Evolutionary conservation across 202 grass and related monocot genomes (phyloP).

Genomic region (Zizania palustris): DNA sequence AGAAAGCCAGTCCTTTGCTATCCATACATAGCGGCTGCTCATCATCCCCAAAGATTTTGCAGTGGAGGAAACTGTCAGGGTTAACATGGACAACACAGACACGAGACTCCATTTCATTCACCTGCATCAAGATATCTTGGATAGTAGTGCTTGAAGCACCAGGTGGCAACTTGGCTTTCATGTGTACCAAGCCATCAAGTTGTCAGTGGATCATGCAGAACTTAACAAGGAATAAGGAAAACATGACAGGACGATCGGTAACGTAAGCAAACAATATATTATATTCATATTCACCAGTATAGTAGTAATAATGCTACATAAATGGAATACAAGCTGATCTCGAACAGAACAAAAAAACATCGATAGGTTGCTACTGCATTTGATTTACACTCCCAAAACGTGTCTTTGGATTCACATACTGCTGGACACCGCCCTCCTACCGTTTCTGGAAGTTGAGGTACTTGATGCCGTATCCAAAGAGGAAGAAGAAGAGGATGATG

Average conservation of each 20-base stretch:
- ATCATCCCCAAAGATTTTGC: slow-evolving; percentile 91
- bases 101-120: slow-evolving; percentile 79
- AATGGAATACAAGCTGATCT: neutral
- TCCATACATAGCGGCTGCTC: slow-evolving; percentile 86
- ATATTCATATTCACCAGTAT: neutral
- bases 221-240: neutral
- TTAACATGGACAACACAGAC: slow-evolving; percentile 91
- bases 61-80: slow-evolving; percentile 61
- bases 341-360: neutral
- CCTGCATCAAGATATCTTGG: slow-evolving; percentile 58
- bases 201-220: neutral
- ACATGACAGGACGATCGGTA: neutral
- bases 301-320: neutral
- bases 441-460: slow-evolving; percentile 73
- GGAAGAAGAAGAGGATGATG: slow-evolving; percentile 48
- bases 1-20: slow-evolving; percentile 92
- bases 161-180: slow-evolving; percentile 54
- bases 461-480: slow-evolving; percentile 71
- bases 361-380: neutral
- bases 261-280: neutral
- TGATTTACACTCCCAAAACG: neutral
- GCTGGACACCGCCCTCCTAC: slow-evolving; percentile 35
- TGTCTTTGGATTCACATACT: neutral
- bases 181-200: too few species aligned
- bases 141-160: slow-evolving; percentile 49